A percentile compares a stretch with the other conserved stretches of the same genome.
Conservation (phyloP, 1,139 yeast genomes). For the Blastobotrys raffinosifermentans region DNA sequence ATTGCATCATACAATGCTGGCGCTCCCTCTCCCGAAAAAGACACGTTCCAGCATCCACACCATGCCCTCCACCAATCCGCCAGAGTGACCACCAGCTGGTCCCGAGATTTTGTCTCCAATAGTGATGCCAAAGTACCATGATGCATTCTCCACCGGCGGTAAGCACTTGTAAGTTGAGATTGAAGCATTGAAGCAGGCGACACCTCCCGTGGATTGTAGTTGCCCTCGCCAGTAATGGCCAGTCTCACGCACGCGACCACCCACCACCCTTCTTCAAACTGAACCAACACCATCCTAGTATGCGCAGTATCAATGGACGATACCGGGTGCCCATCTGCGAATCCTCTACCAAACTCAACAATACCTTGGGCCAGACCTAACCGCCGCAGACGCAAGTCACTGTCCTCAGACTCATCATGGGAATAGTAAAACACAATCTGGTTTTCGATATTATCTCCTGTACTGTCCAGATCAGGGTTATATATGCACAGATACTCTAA, state of each 20-base stretch:
- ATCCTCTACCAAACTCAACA: constrained; percentile 26
- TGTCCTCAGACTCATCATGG: constrained; percentile 13
- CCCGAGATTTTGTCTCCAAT: constrained; percentile 13
- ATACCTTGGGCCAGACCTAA: constrained; percentile 31
- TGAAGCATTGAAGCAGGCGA: constrained; percentile 22
- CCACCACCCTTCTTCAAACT: constrained; percentile 28
- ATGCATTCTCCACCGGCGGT: constrained; percentile 27
- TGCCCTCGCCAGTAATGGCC: constrained; percentile 8
- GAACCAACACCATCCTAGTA: constrained; percentile 23
- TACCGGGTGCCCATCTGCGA: constrained; percentile 24
- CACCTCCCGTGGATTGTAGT: constrained; percentile 14
- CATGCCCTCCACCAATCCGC: constrained; percentile 29
- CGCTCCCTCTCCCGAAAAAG: constrained; percentile 21
- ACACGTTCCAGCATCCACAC: constrained; percentile 24
- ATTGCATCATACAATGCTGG: constrained; percentile 17
- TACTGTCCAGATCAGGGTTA: constrained; percentile 27
- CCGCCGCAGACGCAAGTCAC: constrained; percentile 23
- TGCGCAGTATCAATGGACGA: constrained; percentile 24
- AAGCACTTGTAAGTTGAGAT: constrained; percentile 23
- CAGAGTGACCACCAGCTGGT: constrained; percentile 16
- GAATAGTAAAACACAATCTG: constrained; percentile 28
- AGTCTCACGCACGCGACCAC: constrained; percentile 20
- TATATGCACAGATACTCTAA: constrained; percentile 27
- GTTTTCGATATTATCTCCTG: constrained; percentile 22
- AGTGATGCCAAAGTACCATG: constrained; percentile 20